A percentile compares a stretch with the other conserved stretches of the same genome.
Evolutionary conservation across 2,329 filamentous ascomycete species (phyloP).

Genomic region (Xenosphaeropsis pyriputrescens): DNA sequence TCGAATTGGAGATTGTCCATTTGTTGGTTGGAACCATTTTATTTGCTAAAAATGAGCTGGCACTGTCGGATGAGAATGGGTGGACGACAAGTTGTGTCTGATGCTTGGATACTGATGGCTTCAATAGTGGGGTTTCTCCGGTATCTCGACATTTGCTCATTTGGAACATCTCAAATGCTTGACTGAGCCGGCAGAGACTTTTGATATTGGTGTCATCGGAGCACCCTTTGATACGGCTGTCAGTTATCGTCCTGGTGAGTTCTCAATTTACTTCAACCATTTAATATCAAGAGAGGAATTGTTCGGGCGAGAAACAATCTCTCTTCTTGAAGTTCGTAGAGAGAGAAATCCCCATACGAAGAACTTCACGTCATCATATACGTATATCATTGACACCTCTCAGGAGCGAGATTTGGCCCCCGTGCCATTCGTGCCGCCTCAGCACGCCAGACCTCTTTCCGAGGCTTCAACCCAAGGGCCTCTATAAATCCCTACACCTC

Average conservation of each 20-base stretch:
- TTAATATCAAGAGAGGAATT: not conserved
- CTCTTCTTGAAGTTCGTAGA: too few relatives aligned
- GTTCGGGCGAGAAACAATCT: too few relatives aligned
- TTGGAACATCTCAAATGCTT: slow-evolving; percentile 55
- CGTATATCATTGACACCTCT: not conserved
- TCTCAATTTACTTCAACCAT: not conserved
- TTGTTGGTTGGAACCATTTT: too few relatives aligned
- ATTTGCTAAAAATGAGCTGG: too few relatives aligned
- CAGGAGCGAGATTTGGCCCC: slow-evolving; percentile 68
- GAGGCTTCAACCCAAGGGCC: slow-evolving; percentile 72
- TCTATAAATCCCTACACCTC: slow-evolving; percentile 70
- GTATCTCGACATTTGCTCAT: slow-evolving; percentile 64
- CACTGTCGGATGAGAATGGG: too few relatives aligned
- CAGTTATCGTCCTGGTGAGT: slow-evolving; percentile 49
- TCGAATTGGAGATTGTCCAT: too few relatives aligned
- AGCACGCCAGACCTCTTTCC: slow-evolving; percentile 62
- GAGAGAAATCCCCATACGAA: slow-evolving; percentile 1
- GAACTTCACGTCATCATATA: too few relatives aligned
- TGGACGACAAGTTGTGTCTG: too few relatives aligned
- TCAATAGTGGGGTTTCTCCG: slow-evolving; percentile 46
- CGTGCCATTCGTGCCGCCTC: slow-evolving; percentile 77
- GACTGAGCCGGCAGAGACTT: slow-evolving; percentile 44
- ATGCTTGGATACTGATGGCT: not conserved
- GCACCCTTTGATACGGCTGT: slow-evolving; percentile 64
- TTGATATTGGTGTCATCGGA: slow-evolving; percentile 59